Conservation (phyloP, 192 early-diverging fungal species). For the Fimicolochytrium jonesii region DNA sequence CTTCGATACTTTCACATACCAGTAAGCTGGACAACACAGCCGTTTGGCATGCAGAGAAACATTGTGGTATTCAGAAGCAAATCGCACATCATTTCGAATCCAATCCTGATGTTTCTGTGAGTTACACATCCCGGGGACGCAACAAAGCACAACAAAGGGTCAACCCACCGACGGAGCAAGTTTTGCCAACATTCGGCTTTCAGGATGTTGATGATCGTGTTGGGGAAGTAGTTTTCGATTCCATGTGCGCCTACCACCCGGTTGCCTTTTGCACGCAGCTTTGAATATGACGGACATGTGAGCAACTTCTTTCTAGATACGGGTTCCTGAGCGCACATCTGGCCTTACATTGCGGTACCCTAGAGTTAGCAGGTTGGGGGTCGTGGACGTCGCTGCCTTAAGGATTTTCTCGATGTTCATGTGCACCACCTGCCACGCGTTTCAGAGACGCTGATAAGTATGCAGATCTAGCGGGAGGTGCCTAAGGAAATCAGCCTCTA, state of each 20-base stretch:
- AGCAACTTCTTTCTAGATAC: not conserved
- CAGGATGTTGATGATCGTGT: slow-evolving; percentile 36
- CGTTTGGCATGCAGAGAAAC: slow-evolving; percentile 23
- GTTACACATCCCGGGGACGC: not conserved
- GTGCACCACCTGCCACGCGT: slow-evolving; percentile 35
- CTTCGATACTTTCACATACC: slow-evolving; percentile 17
- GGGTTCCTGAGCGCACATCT: too few species aligned
- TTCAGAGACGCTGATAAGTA: not conserved
- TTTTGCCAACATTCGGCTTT: slow-evolving; percentile 30
- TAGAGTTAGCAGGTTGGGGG: slow-evolving; percentile 23
- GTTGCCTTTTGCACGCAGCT: slow-evolving; percentile 18
- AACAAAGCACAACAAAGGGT: too few species aligned
- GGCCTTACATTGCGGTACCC: slow-evolving; percentile 30
- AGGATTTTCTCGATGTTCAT: slow-evolving; percentile 24
- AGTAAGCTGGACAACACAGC: slow-evolving; percentile 38
- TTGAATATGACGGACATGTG: not conserved
- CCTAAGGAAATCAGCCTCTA: not conserved
- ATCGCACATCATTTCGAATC: slow-evolving; percentile 35
- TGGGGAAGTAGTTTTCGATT: slow-evolving; percentile 40
- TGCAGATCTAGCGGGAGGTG: not conserved
- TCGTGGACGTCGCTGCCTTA: not conserved
- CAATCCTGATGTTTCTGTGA: slow-evolving; percentile 27
- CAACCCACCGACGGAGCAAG: too few species aligned
- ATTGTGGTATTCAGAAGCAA: slow-evolving; percentile 34
- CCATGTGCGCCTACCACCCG: slow-evolving; percentile 26